These are phyloP conservation scores for Oryza punctata DNA, from an alignment of 176 grass and related monocot genomes.

Conservation along the genomic window DNA sequence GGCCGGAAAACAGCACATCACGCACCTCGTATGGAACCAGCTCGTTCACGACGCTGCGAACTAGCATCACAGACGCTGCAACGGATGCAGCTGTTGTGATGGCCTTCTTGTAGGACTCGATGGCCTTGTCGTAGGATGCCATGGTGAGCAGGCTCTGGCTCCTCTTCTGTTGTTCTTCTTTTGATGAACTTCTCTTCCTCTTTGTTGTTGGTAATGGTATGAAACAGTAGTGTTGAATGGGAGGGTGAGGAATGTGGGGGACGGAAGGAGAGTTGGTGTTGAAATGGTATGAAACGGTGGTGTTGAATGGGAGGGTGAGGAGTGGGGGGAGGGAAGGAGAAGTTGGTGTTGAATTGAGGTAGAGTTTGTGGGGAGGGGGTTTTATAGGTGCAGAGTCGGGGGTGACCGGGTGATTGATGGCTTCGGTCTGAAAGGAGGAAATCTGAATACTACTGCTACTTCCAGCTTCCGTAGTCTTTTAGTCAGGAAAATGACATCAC, in stretches of 20 bases:
- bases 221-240: neutral
- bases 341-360: neutral
- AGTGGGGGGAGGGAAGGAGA: neutral
- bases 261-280: neutral
- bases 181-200: neutral
- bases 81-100: slow-evolving; percentile 47
- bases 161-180: neutral
- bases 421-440: neutral
- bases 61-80: slow-evolving; percentile 47
- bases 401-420: neutral
- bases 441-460: neutral
- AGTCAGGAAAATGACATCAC: neutral
- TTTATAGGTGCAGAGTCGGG: slow-evolving; percentile 4
- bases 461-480: no score
- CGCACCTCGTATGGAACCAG: slow-evolving; percentile 48
- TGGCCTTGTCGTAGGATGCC: slow-evolving; percentile 50
- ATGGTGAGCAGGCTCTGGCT: slow-evolving; percentile 29
- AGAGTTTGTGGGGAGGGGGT: neutral
- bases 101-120: slow-evolving; percentile 48
- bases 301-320: neutral
- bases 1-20: slow-evolving; percentile 14
- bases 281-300: neutral
- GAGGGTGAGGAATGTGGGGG: no score
- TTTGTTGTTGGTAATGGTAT: slow-evolving; percentile 13
- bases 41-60: slow-evolving; percentile 42